Evolutionary conservation across 1,284 basidiomycete genomes (phyloP).

Genomic region (Ustilago cynodontis): DNA sequence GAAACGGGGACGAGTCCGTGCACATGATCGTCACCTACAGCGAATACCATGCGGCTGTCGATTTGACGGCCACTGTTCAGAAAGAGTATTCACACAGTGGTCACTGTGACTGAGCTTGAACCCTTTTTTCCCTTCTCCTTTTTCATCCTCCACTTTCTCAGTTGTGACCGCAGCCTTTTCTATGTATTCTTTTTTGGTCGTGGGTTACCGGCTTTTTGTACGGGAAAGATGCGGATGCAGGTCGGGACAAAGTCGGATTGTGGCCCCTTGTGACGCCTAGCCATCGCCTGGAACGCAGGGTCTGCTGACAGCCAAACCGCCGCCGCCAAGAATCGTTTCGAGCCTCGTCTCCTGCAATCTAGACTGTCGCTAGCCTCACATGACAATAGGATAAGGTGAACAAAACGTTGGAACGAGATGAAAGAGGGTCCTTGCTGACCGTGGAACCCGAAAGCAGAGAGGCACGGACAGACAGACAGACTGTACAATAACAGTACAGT

Average conservation of each 20-base stretch:
- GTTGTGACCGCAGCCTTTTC: neutral
- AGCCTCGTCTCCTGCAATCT: neutral
- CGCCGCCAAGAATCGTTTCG: neutral
- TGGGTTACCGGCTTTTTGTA: neutral
- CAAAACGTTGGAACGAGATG: neutral
- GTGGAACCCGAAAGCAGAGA: neutral
- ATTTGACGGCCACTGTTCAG: constrained; percentile 2
- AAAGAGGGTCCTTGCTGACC: neutral
- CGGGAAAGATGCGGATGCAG: neutral
- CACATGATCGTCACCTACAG: constrained; percentile 39
- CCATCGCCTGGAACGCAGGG: constrained; percentile 15
- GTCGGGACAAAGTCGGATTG: neutral
- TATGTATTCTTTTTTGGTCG: neutral
- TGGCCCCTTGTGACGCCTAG: too few species aligned
- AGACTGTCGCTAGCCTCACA: too few species aligned
- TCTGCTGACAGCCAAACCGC: constrained; percentile 13
- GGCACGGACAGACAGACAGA: too few species aligned
- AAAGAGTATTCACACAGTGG: neutral
- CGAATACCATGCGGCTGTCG: constrained; percentile 21
- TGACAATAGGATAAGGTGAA: too few species aligned
- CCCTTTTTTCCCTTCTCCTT: too few species aligned
- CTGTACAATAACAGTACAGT: too few species aligned
- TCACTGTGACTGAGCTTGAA: constrained; percentile 11
- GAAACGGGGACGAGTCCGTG: constrained; percentile 21
- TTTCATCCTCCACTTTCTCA: constrained; percentile 15